phyloP scores from a whole-genome alignment of 2,329 filamentous ascomycete species.

The Fusarium cicatricum region DNA sequence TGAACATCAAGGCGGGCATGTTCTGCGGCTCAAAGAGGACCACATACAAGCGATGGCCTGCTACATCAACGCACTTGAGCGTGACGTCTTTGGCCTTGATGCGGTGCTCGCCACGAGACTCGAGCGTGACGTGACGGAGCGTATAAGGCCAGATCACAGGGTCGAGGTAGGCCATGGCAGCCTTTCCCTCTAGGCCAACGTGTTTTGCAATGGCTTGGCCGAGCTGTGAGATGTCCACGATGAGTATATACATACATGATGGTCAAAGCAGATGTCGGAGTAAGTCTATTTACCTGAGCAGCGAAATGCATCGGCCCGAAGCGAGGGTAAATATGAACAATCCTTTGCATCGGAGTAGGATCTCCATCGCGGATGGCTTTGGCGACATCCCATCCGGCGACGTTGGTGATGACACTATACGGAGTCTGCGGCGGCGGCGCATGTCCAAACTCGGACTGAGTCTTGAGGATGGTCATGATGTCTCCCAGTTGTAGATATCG shows the following conservation, averaged over 20 bases:
- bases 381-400: slow-evolving; percentile 54
- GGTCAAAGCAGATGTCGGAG: not conserved
- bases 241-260: not conserved
- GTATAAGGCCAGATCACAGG: slow-evolving; percentile 45
- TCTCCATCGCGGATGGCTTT: slow-evolving; percentile 54
- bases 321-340: slow-evolving; percentile 58
- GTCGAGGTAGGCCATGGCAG: slow-evolving; percentile 45
- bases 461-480: slow-evolving; percentile 49
- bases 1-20: slow-evolving; percentile 48
- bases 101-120: slow-evolving; percentile 47
- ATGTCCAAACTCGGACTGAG: slow-evolving; percentile 53
- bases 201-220: slow-evolving; percentile 47
- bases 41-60: slow-evolving; percentile 53
- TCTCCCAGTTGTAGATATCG: not conserved
- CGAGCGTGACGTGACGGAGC: slow-evolving; percentile 44
- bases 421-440: slow-evolving; percentile 57
- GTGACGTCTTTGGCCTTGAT: slow-evolving; percentile 47
- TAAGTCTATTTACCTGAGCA: slow-evolving; percentile 45
- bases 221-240: slow-evolving; percentile 42
- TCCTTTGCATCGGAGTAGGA: slow-evolving; percentile 40
- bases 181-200: slow-evolving; percentile 40
- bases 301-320: slow-evolving; percentile 52
- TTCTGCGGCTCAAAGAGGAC: slow-evolving; percentile 51
- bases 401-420: slow-evolving; percentile 57
- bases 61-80: slow-evolving; percentile 53